Conservation (phyloP, 1,284 basidiomycete genomes). For the Fomitiporia mediterranea region DNA sequence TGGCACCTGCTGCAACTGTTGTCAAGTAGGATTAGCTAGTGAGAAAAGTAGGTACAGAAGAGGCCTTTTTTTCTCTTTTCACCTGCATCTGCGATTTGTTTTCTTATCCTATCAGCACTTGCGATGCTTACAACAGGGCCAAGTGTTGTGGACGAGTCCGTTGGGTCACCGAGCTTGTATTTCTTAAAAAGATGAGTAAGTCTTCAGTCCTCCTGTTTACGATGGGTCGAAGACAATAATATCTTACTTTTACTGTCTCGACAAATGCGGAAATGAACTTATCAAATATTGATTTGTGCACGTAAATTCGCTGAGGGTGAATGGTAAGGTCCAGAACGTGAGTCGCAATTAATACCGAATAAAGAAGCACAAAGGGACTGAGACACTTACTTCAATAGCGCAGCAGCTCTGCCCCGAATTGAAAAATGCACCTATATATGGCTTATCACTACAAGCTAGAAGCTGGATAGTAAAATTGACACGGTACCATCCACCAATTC, state of each 20-base stretch:
- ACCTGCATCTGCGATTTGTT: constrained; percentile 84
- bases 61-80: constrained; percentile 28
- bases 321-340: not conserved
- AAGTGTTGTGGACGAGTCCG: constrained; percentile 65
- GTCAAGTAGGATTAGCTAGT: not conserved
- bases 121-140: constrained; percentile 90
- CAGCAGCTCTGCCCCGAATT: constrained; percentile 95
- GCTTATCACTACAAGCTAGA: not conserved
- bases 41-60: not conserved
- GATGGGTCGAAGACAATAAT: not conserved
- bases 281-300: constrained; percentile 81
- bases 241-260: constrained; percentile 61
- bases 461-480: constrained; percentile 20
- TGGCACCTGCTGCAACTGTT: constrained; percentile 74
- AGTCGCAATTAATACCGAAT: not conserved
- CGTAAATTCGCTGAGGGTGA: constrained; percentile 77
- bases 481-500: constrained; percentile 85
- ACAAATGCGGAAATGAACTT: constrained; percentile 76
- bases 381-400: constrained; percentile 60
- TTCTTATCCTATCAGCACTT: constrained; percentile 78
- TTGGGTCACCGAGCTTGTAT: constrained; percentile 87
- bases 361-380: not conserved
- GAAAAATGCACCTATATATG: constrained; percentile 73
- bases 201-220: not conserved
- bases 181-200: constrained; percentile 34